These are phyloP conservation scores for Aspergillus sp. DNA, from an alignment of 2,329 filamentous ascomycete genomes.

Conservation along the genomic window DNA sequence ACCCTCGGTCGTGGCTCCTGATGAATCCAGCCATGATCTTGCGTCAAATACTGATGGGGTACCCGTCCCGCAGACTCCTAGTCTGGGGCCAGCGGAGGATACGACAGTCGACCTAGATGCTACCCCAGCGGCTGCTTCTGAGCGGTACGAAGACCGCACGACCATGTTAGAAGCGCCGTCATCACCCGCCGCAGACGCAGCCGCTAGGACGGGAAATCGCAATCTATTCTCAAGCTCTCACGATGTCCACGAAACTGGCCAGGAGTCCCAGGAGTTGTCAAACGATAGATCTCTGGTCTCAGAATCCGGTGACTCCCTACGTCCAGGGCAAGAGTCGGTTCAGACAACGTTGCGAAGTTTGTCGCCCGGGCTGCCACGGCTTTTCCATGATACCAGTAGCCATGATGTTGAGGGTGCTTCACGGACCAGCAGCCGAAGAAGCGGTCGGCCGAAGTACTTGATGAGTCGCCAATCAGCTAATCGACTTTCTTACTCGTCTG, in stretches of 20 bases:
- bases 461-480: slow-evolving; percentile 56
- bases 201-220: slow-evolving; percentile 39
- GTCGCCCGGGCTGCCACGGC: slow-evolving; percentile 24
- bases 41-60: slow-evolving; percentile 17
- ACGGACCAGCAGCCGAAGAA: slow-evolving; percentile 27
- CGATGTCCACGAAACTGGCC: slow-evolving; percentile 17
- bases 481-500: slow-evolving; percentile 58
- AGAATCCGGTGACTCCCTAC: slow-evolving; percentile 23
- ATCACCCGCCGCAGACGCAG: slow-evolving; percentile 46
- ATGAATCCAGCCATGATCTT: slow-evolving; percentile 21
- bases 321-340: slow-evolving; percentile 26
- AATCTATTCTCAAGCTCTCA: slow-evolving; percentile 33
- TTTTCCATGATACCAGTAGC: slow-evolving; percentile 27
- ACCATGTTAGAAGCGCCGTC: slow-evolving; percentile 44
- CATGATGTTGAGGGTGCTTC: slow-evolving; percentile 22
- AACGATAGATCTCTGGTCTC: slow-evolving; percentile 21
- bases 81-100: slow-evolving; percentile 14
- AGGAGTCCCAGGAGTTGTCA: slow-evolving; percentile 21
- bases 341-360: slow-evolving; percentile 26
- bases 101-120: slow-evolving; percentile 18
- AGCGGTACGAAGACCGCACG: slow-evolving; percentile 30
- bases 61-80: slow-evolving; percentile 19
- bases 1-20: slow-evolving; percentile 25
- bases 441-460: slow-evolving; percentile 55
- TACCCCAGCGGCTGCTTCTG: slow-evolving; percentile 15